Evolutionary conservation across 106 monocot species (phyloP), one percentile per base, ranked within the genome.

Genomic region (Cymbidium sinense): DNA sequence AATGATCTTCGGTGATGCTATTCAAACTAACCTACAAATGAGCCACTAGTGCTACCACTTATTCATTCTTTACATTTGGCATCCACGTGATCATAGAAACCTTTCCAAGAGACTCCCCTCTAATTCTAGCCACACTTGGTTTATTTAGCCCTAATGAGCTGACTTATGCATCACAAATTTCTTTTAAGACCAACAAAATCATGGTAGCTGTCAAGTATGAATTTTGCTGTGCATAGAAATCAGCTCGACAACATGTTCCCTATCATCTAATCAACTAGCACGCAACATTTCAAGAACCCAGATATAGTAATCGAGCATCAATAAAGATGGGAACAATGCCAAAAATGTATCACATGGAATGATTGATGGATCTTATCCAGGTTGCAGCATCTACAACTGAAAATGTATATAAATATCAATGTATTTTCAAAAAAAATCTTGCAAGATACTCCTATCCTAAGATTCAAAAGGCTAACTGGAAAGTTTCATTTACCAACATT

Each of bases 401-500:
- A 6, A 39, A 2, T 58, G 1, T 6, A n/a, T 23, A 58, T 58
- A 58, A 13, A 37, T 13, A 21, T 71, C 4, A 21, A 4, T n/a
- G 8, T 20, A 37, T 21, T 35, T 36, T 20, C 71, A 21, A 39
- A 71, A 71, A 10, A 71, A 36, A 31, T 69, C 34, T 36, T 21
- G 21, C 19, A 74, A 74, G 44, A 43, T 74, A 29, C 12, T 74
- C 74, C 47, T 74, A 23, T 69, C 11, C 29, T 31, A 75, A 15
- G 35, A 65, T 47, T 25, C 33, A 34, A n/a, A 29, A 15, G 9
- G 41, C 7, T 3, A 39, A 64, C 50, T 13, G 52, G 52, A 58
- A 77, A 64, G 25, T 23, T 34, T 69, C 23, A 62, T 65, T 19
- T 77, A 89, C 86, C 77, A 89, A 70, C 43, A 71, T 84, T 79